Percentiles rank a stretch among this genome's conserved stretches.
Conservation (phyloP, 345 rosid genomes). For the Brassica carinata region DNA sequence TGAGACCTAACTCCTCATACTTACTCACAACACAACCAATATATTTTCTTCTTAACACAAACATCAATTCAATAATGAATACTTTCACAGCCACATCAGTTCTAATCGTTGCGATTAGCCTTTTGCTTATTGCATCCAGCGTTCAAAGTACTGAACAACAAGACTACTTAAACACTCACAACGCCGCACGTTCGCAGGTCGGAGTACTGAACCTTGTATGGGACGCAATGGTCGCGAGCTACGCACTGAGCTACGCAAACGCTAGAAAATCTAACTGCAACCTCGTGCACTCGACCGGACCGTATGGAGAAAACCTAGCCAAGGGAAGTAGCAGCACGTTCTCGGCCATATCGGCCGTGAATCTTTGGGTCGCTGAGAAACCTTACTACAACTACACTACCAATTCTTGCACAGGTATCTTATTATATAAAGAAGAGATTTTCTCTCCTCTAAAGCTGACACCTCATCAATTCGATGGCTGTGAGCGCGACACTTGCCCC, state of each 20-base stretch:
- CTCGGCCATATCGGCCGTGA: constrained; percentile 44
- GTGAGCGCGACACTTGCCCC: too few relatives aligned
- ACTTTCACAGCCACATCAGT: constrained; percentile 12
- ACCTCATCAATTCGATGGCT: too few relatives aligned
- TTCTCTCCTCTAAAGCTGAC: too few relatives aligned
- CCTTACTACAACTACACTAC: constrained; percentile 44
- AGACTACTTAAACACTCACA: constrained; percentile 54
- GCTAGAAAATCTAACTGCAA: constrained; percentile 43
- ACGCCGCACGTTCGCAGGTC: constrained; percentile 45
- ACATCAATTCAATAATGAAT: constrained; percentile 1
- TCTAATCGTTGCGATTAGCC: constrained; percentile 18
- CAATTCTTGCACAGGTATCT: constrained; percentile 47
- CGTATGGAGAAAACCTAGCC: constrained; percentile 67
- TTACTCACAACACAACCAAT: not conserved
- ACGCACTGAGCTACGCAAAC: constrained; percentile 45
- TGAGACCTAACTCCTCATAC: not conserved
- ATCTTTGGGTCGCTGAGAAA: constrained; percentile 63
- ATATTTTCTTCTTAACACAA: not conserved
- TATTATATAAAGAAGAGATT: too few relatives aligned
- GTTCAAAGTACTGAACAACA: constrained; percentile 43
- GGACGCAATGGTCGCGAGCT: constrained; percentile 48
- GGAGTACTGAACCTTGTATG: constrained; percentile 48
- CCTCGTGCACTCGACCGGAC: constrained; percentile 53
- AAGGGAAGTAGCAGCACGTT: constrained; percentile 44
- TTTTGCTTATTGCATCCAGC: constrained; percentile 14